phyloP scores from a whole-genome alignment of 495 filamentous ascomycete species.

The Xanthoparmelia taractica region DNA sequence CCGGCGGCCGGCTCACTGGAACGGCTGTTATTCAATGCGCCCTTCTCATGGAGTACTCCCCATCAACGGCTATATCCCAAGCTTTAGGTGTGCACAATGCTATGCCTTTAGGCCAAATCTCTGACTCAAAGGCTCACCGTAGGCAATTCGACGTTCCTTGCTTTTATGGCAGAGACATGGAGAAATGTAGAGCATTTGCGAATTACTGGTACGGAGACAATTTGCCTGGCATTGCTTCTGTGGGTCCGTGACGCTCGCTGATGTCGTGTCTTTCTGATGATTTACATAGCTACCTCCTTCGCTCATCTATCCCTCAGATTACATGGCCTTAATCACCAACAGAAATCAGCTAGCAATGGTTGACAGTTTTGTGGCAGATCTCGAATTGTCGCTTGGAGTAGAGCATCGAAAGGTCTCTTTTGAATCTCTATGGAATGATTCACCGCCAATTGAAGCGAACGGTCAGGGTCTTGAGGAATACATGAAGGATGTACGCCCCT shows the following conservation, averaged over 20 bases:
- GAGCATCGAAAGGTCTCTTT: not conserved
- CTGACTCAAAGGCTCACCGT: not conserved
- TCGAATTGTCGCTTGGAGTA: not conserved
- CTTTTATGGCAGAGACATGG: conserved; percentile 16
- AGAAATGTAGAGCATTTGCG: conserved; percentile 17
- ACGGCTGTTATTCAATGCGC: conserved; percentile 27
- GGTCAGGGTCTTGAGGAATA: conserved; percentile 2
- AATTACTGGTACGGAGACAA: conserved; percentile 18
- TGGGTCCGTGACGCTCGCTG: too few relatives aligned
- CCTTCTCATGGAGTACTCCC: conserved; percentile 18
- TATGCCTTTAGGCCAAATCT: too few relatives aligned
- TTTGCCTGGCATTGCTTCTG: not conserved
- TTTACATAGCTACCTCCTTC: too few relatives aligned
- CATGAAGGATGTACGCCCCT: too few relatives aligned
- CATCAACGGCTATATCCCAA: conserved; percentile 13
- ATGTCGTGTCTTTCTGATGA: too few relatives aligned
- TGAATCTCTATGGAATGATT: conserved; percentile 8
- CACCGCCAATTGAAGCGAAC: conserved; percentile 13
- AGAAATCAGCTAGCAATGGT: too few relatives aligned
- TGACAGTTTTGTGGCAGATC: too few relatives aligned
- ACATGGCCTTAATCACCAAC: too few relatives aligned
- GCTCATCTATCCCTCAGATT: too few relatives aligned
- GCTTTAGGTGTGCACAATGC: not conserved
- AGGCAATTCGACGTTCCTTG: not conserved
- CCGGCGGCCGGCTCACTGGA: conserved; percentile 22